A percentile compares a stretch with the other conserved stretches of the same genome.
These are phyloP conservation scores for Lecanicillium sp. DNA, from an alignment of 2,329 filamentous ascomycete species.

Conservation along the genomic window DNA sequence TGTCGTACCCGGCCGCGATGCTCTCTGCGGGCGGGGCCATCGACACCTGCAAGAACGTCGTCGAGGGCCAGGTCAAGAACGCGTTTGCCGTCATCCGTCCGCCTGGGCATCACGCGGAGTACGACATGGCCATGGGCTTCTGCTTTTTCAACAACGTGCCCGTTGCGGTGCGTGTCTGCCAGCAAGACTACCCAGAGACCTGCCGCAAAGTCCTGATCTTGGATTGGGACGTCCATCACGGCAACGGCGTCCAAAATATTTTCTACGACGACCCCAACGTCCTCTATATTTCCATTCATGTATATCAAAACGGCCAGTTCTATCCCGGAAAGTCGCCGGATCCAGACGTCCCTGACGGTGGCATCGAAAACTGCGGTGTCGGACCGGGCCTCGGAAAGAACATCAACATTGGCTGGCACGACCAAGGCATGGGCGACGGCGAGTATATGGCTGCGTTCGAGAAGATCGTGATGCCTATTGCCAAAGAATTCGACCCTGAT, in stretches of 20 bases:
- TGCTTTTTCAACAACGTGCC: slow-evolving; percentile 98
- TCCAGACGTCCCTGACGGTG: slow-evolving; percentile 52
- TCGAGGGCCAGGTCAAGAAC: slow-evolving; percentile 79
- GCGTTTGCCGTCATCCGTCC: slow-evolving; percentile 93
- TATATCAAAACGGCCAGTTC: slow-evolving; percentile 76
- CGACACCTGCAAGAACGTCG: slow-evolving; percentile 90
- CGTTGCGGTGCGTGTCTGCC: slow-evolving; percentile 83
- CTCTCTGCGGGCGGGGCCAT: slow-evolving; percentile 90
- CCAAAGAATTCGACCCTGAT: slow-evolving; percentile 87
- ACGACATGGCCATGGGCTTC: slow-evolving; percentile 81
- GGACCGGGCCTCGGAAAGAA: slow-evolving; percentile 54
- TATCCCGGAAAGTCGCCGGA: slow-evolving; percentile 68
- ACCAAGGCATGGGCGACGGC: slow-evolving; percentile 83
- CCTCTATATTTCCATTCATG: slow-evolving; percentile 90
- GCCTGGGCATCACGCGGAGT: slow-evolving; percentile 91
- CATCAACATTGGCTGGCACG: slow-evolving; percentile 61
- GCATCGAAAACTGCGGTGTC: slow-evolving; percentile 52
- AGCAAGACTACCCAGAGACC: slow-evolving; percentile 67
- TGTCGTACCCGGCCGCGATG: slow-evolving; percentile 74
- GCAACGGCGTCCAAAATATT: slow-evolving; percentile 93
- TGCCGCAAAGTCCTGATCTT: slow-evolving; percentile 89
- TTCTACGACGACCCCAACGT: slow-evolving; percentile 95
- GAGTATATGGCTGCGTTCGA: slow-evolving; percentile 98
- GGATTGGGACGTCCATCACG: slow-evolving; percentile 80
- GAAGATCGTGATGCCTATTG: slow-evolving; percentile 92